A percentile compares a stretch with the other conserved stretches of the same genome.
These are phyloP conservation scores for Rubia tinctorum DNA, from an alignment of 305 asterid genomes.

Conservation along the genomic window DNA sequence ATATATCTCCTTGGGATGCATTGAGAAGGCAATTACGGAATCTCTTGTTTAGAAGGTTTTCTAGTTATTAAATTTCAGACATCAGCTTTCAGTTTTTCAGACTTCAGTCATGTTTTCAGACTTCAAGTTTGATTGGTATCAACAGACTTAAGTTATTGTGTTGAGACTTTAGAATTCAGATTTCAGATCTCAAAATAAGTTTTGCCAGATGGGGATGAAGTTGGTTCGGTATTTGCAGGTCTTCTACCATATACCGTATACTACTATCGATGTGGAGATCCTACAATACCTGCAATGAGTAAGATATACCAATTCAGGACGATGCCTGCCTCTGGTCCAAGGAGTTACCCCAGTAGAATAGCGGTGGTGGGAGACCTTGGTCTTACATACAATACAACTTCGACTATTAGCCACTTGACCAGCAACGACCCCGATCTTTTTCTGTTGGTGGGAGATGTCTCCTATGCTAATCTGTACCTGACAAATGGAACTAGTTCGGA, in stretches of 20 bases:
- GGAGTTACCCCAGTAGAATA: conserved; percentile 63
- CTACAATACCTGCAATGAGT: conserved; percentile 70
- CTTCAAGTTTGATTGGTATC: background rate
- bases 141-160: background rate
- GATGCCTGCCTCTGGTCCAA: conserved; percentile 65
- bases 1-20: background rate
- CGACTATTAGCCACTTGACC: conserved; percentile 63
- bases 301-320: conserved; percentile 63
- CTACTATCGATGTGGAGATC: conserved; percentile 87
- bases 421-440: conserved; percentile 72
- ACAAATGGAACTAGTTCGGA: conserved; percentile 89
- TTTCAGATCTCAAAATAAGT: background rate
- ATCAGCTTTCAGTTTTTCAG: background rate
- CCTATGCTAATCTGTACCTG: conserved; percentile 83
- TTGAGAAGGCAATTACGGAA: background rate
- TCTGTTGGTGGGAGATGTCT: conserved; percentile 72
- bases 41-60: background rate
- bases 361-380: conserved; percentile 92
- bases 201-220: background rate
- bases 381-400: conserved; percentile 88
- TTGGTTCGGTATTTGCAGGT: conserved; percentile 36
- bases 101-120: background rate
- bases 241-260: conserved; percentile 57
- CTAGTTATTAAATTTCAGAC: background rate
- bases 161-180: background rate